A percentile compares a stretch with the other conserved stretches of the same genome.
Evolutionary conservation across 2,329 filamentous ascomycete species (phyloP).

Genomic region (Ophiostoma pallidulum): DNA sequence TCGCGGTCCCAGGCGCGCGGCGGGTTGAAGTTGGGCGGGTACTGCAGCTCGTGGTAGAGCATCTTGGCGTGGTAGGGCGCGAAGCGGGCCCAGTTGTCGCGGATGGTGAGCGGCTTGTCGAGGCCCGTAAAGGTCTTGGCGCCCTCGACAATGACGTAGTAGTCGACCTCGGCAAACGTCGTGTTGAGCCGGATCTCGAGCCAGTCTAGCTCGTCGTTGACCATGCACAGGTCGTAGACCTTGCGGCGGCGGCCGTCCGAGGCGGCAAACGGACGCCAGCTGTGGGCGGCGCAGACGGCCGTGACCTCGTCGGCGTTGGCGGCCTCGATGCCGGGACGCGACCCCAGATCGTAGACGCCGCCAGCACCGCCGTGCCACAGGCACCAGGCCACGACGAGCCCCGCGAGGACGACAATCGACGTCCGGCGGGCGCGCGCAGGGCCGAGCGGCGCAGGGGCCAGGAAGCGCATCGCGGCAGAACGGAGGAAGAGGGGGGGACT

Average conservation of each 20-base stretch:
- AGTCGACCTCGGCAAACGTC: constrained; percentile 49
- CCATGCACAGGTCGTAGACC: constrained; percentile 52
- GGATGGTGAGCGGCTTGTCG: constrained; percentile 44
- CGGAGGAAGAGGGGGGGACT: too few species aligned
- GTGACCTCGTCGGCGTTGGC: background rate
- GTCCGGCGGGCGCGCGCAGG: constrained; percentile 5
- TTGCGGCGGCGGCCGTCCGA: constrained; percentile 29
- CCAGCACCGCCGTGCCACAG: constrained; percentile 1
- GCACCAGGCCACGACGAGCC: constrained; percentile 1
- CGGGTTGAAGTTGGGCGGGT: constrained; percentile 33
- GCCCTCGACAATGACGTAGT: constrained; percentile 55
- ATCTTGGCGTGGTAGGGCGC: constrained; percentile 48
- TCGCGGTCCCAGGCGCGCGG: constrained; percentile 38
- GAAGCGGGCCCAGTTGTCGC: constrained; percentile 44
- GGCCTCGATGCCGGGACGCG: background rate
- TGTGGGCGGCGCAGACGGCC: constrained; percentile 27
- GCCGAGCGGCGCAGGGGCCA: constrained; percentile 3
- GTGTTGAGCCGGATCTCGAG: constrained; percentile 54
- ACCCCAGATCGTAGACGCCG: background rate
- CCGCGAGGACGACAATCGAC: background rate
- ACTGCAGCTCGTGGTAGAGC: constrained; percentile 46
- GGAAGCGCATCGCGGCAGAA: constrained; percentile 1
- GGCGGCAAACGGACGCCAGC: constrained; percentile 28
- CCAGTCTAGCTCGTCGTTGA: constrained; percentile 56
- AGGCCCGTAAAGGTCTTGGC: constrained; percentile 47